These are phyloP conservation scores for Penicillium olsonii DNA, from an alignment of 2,329 filamentous ascomycete genomes.

Conservation along the genomic window DNA sequence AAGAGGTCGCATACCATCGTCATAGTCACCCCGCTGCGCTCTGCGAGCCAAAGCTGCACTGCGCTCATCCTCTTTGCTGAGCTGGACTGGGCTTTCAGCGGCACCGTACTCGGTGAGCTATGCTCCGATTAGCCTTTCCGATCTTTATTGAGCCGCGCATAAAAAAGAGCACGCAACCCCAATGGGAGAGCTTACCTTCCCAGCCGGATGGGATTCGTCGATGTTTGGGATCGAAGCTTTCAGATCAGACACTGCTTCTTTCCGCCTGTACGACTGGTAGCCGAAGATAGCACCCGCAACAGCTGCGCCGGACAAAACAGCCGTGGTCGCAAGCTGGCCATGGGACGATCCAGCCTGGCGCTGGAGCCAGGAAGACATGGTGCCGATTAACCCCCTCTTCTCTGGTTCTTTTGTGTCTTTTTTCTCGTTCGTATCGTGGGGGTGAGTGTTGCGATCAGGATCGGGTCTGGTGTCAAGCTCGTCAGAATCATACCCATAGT, in stretches of 20 bases:
- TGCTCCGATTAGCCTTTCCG: slow-evolving; percentile 38
- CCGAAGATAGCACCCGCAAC: slow-evolving; percentile 57
- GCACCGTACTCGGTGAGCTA: slow-evolving; percentile 55
- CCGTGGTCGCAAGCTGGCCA: slow-evolving; percentile 45
- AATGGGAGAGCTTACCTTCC: slow-evolving; percentile 42
- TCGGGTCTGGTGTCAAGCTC: slow-evolving; percentile 24
- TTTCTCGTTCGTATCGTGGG: slow-evolving; percentile 3
- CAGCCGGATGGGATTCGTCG: slow-evolving; percentile 52
- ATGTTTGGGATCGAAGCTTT: slow-evolving; percentile 64
- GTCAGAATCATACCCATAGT: slow-evolving; percentile 31
- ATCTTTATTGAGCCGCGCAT: neutral
- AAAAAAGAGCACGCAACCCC: neutral
- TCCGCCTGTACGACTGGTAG: slow-evolving; percentile 57
- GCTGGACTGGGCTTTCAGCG: slow-evolving; percentile 30
- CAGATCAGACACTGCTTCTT: slow-evolving; percentile 57
- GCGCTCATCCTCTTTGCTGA: slow-evolving; percentile 58
- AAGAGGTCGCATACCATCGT: slow-evolving; percentile 51
- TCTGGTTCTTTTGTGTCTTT: neutral
- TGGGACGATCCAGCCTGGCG: slow-evolving; percentile 44
- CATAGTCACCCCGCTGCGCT: slow-evolving; percentile 64
- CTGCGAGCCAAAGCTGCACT: slow-evolving; percentile 60
- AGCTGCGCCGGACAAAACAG: slow-evolving; percentile 46
- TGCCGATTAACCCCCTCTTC: slow-evolving; percentile 19
- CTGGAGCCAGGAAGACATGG: slow-evolving; percentile 49
- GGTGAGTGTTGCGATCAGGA: slow-evolving; percentile 14